Conservation (phyloP, 306 rosid genomes). For the Cotoneaster glaucophyllus region DNA sequence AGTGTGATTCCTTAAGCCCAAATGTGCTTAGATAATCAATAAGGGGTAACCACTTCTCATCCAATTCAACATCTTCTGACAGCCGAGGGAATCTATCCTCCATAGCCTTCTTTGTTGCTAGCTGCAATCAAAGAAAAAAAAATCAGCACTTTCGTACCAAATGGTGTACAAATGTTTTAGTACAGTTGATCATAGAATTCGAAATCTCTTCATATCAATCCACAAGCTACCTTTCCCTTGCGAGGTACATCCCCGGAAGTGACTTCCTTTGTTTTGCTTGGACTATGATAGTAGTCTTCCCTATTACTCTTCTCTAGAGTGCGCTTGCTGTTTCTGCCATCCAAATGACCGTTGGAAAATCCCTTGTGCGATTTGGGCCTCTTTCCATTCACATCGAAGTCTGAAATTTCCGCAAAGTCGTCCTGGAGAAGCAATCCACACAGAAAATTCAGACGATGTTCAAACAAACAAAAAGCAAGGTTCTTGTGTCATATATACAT, state of each 20-base stretch:
- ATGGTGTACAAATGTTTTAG: not conserved
- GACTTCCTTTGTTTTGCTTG: conserved; percentile 24
- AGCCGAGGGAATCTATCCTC: conserved; percentile 57
- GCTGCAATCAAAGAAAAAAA: conserved; percentile 37
- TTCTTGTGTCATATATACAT: not conserved
- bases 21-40: conserved; percentile 81
- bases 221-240: conserved; percentile 51
- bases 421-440: conserved; percentile 41
- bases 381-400: conserved; percentile 38
- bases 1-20: conserved; percentile 92
- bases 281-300: not conserved
- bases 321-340: conserved; percentile 9
- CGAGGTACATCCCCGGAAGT: conserved; percentile 22
- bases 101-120: conserved; percentile 32
- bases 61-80: conserved; percentile 65
- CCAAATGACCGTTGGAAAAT: not conserved
- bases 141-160: not conserved
- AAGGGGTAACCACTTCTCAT: conserved; percentile 80
- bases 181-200: conserved; percentile 18
- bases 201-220: conserved; percentile 4
- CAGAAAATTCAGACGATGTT: not conserved
- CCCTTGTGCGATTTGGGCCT: conserved; percentile 31
- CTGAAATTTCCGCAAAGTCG: conserved; percentile 54
- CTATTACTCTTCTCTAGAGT: conserved; percentile 1
- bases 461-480: not conserved